Evolutionary conservation across 2,329 filamentous ascomycete genomes (phyloP), one percentile per base, ranked within the genome.

Genomic region (Ascochyta koolunga): DNA sequence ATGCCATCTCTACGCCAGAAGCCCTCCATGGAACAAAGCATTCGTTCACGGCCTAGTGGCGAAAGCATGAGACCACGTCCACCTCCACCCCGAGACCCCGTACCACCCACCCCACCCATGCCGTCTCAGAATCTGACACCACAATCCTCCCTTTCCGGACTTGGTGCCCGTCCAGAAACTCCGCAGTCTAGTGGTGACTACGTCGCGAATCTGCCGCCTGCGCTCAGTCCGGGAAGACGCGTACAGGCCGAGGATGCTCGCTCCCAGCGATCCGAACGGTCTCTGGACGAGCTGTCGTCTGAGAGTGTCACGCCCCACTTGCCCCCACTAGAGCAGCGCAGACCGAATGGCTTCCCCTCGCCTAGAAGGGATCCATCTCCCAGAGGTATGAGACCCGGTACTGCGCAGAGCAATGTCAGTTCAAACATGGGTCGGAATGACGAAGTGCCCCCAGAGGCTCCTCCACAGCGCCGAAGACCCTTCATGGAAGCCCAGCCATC

Each of bases 401-500:
- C 71, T 10, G 61, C 72, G 33, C 72, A 75, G 40, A 75, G 73
- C 47, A 75, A 67, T 46, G 63, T 61, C 18, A 73, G 69, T 45
- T 70, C 72, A 6, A 63, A 63, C 15, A 59, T 68, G 25, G 62
- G 61, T 22, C 66, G 67, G 8, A 64, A 54, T 24, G 73, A 75
- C 4, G 72, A 74, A 11, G 16, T 51, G 42, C 47, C 59, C 8
- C 52, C 60, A 45, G 70, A 72, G 27, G 68, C 71, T 32, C 69
- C 72, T 1, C 87, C 87, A 0, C 86, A 89, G 62, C 79, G 87
- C 57, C 86, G 82, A 69, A 78, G 87, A 42, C 87, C 87, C 2
- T 85, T 86, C 0, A 88, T 90, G 85, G 83, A 87, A 54, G 81
- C 66, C n/a, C 58, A 67, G 9, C 62, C 66, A 24, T 67, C 70